Percentiles rank a stretch among this genome's conserved stretches.
phyloP scores from a whole-genome alignment of 306 rosid genomes.

The Lathyrus aphaca region DNA sequence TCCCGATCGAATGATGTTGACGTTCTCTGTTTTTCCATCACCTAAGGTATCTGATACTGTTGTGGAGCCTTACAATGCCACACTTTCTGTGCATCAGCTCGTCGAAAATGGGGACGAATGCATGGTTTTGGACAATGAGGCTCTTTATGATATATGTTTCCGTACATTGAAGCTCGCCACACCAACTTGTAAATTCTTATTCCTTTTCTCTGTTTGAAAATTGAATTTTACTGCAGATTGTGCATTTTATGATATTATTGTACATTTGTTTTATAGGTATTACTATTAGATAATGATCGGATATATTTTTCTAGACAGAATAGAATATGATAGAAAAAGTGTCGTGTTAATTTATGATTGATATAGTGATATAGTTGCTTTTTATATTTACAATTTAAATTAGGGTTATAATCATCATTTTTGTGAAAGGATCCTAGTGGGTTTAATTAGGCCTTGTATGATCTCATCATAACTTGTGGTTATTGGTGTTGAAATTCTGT shows the following conservation, averaged over 20 bases:
- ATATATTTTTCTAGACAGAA: not conserved
- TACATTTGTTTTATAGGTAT: not conserved
- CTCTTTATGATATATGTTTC: constrained; percentile 84
- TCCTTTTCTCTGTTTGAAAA: constrained; percentile 9
- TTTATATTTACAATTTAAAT: constrained; percentile 26
- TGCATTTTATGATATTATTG: constrained; percentile 18
- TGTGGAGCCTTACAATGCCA: constrained; percentile 93
- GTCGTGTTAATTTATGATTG: not conserved
- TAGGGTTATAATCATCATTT: constrained; percentile 8
- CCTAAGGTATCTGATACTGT: constrained; percentile 90
- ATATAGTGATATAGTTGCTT: not conserved
- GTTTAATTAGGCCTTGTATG: constrained; percentile 28
- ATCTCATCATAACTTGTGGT: constrained; percentile 25
- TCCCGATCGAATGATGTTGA: constrained; percentile 73
- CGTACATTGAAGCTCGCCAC: constrained; percentile 82
- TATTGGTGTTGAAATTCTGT: constrained; percentile 38
- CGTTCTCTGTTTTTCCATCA: constrained; percentile 78
- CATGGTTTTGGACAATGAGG: constrained; percentile 90
- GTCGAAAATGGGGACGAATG: constrained; percentile 89
- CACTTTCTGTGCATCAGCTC: constrained; percentile 87
- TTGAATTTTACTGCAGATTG: constrained; percentile 7
- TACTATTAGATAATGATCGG: not conserved
- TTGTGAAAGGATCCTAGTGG: constrained; percentile 25
- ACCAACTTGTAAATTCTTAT: constrained; percentile 64
- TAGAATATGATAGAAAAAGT: constrained; percentile 4